Conservation (phyloP, 1,284 basidiomycete genomes). For the Inonotus hispidus region DNA sequence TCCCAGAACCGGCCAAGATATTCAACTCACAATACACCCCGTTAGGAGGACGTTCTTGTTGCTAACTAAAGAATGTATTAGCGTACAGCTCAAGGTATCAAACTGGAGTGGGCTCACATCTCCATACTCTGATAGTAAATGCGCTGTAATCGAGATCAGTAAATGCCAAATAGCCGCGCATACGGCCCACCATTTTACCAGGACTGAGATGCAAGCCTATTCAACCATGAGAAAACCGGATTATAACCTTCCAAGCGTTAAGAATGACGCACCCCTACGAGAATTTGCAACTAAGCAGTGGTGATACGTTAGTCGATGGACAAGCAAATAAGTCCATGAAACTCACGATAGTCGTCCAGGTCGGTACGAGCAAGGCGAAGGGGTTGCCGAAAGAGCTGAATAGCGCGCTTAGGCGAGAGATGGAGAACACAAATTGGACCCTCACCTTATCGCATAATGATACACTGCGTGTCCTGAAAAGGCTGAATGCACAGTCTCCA, state of each 20-base stretch:
- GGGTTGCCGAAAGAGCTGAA: slow-evolving; percentile 44
- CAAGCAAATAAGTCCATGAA: background rate
- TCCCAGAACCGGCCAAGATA: background rate
- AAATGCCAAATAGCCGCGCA: background rate
- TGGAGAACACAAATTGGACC: slow-evolving; percentile 4
- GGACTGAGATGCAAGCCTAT: slow-evolving; percentile 52
- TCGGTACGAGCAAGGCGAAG: slow-evolving; percentile 30
- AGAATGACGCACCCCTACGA: slow-evolving; percentile 44
- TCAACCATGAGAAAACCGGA: slow-evolving; percentile 8
- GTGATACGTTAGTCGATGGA: background rate
- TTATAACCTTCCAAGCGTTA: background rate
- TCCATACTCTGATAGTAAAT: slow-evolving; percentile 62
- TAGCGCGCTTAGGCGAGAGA: background rate
- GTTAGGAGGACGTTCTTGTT: slow-evolving; percentile 50
- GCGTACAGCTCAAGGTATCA: background rate
- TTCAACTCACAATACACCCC: slow-evolving; percentile 44
- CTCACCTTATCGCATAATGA: slow-evolving; percentile 47
- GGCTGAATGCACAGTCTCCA: slow-evolving; percentile 48
- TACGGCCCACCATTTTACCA: slow-evolving; percentile 55
- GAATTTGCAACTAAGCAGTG: slow-evolving; percentile 45
- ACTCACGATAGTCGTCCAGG: slow-evolving; percentile 10
- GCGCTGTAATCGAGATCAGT: slow-evolving; percentile 34
- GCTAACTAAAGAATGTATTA: slow-evolving; percentile 43
- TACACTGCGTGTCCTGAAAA: slow-evolving; percentile 55
- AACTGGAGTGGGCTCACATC: slow-evolving; percentile 43